These are phyloP conservation scores for Oryza glaberrima DNA, from an alignment of 176 grass and related monocot species.

Conservation along the genomic window DNA sequence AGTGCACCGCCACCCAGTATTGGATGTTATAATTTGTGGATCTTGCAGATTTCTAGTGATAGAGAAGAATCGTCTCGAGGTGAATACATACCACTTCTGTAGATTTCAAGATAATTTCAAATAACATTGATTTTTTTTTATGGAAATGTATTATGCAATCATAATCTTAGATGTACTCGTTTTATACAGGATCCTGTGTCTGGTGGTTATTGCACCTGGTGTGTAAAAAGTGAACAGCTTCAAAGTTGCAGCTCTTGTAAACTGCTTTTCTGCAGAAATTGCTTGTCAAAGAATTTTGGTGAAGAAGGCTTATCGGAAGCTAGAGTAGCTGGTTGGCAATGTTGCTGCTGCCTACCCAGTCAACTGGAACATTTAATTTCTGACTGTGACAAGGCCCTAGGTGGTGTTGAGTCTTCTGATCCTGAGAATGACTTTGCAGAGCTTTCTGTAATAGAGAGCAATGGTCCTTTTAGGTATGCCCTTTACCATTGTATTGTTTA, in stretches of 20 bases:
- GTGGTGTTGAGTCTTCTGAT: conserved; percentile 65
- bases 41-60: conserved; percentile 84
- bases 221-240: conserved; percentile 75
- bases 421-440: conserved; percentile 60
- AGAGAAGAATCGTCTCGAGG: conserved; percentile 88
- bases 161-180: conserved; percentile 12
- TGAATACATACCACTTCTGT: conserved; percentile 40
- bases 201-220: conserved; percentile 89
- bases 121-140: not conserved
- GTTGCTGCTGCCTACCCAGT: conserved; percentile 84
- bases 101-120: conserved; percentile 22
- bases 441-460: conserved; percentile 55
- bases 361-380: conserved; percentile 66
- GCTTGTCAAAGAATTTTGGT: conserved; percentile 86
- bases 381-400: conserved; percentile 72
- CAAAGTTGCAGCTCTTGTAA: conserved; percentile 83
- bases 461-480: conserved; percentile 57
- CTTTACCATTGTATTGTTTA: conserved; percentile 23
- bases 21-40: conserved; percentile 82
- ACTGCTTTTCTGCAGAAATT: conserved; percentile 75
- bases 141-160: not conserved
- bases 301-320: conserved; percentile 67
- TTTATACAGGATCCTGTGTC: conserved; percentile 51
- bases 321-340: conserved; percentile 71
- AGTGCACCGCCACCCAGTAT: conserved; percentile 81